A percentile compares a stretch with the other conserved stretches of the same genome.
phyloP scores from a whole-genome alignment of 768 basidiomycete species.

The Sporobolomyces pararoseus region DNA sequence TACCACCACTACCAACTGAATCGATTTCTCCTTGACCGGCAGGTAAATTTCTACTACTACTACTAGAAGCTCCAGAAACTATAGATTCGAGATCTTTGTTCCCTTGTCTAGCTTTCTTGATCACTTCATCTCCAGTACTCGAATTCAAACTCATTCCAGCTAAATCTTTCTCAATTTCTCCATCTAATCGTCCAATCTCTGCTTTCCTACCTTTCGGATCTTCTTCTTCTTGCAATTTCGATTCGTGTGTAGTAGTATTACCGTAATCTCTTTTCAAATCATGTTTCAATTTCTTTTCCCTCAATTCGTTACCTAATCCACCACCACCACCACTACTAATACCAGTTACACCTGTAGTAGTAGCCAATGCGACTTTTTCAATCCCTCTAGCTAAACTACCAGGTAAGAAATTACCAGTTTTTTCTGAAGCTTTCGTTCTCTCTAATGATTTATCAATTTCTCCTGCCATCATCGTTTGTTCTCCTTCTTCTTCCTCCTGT shows the following conservation, averaged over 20 bases:
- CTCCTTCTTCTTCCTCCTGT: not conserved
- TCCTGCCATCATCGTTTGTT: not conserved
- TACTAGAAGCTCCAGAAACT: no score
- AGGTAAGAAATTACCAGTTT: constrained; percentile 13
- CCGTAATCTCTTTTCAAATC: constrained; percentile 15
- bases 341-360: no score
- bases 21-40: not conserved
- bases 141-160: constrained; percentile 13
- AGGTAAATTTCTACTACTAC: no score
- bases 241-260: not conserved
- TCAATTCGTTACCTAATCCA: constrained; percentile 17
- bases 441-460: not conserved
- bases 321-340: not conserved
- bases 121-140: constrained; percentile 35
- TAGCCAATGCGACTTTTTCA: constrained; percentile 25
- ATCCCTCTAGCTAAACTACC: constrained; percentile 16
- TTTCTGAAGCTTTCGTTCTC: not conserved
- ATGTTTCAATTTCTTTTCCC: constrained; percentile 15
- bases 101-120: constrained; percentile 24
- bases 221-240: not conserved
- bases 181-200: constrained; percentile 3
- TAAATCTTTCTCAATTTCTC: constrained; percentile 2
- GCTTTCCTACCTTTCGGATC: constrained; percentile 25
- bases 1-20: not conserved
- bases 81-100: no score